Percentiles rank a stretch among this genome's conserved stretches.
Conservation (phyloP, 495 filamentous ascomycete species). For the Hypoxylon subgilvum region DNA sequence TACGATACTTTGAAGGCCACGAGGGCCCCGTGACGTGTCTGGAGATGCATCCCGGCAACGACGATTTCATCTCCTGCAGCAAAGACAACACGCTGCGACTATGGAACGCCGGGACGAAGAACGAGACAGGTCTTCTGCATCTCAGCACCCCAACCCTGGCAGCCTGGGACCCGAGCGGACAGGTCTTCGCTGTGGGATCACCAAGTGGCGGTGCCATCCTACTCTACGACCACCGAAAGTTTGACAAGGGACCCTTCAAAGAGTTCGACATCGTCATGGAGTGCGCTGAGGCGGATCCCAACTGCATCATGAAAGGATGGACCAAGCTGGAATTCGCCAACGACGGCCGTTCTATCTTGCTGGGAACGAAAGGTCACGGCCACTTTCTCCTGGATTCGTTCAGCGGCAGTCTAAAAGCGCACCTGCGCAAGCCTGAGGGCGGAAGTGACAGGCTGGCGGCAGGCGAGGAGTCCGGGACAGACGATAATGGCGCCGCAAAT, state of each 20-base stretch:
- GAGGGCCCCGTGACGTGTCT: constrained; percentile 80
- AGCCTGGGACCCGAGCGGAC: constrained; percentile 86
- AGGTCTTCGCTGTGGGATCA: constrained; percentile 87
- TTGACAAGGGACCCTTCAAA: constrained; percentile 85
- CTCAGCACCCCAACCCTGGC: constrained; percentile 79
- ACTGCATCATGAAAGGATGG: constrained; percentile 65
- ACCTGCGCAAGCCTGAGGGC: constrained; percentile 55
- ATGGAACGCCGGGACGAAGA: constrained; percentile 79
- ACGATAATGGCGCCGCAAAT: constrained; percentile 37
- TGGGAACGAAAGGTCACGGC: constrained; percentile 78
- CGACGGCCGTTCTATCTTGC: constrained; percentile 83
- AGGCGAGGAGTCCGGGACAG: constrained; percentile 48
- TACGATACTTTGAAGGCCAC: constrained; percentile 94
- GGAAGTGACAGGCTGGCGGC: constrained; percentile 54
- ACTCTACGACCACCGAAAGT: constrained; percentile 92
- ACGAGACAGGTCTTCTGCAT: constrained; percentile 75
- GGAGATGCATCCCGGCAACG: constrained; percentile 72
- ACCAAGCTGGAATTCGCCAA: constrained; percentile 91
- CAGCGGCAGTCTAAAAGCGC: constrained; percentile 73
- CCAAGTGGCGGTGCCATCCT: constrained; percentile 77
- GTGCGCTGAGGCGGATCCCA: constrained; percentile 41
- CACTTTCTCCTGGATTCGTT: constrained; percentile 94
- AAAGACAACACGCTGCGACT: constrained; percentile 86
- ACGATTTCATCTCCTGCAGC: constrained; percentile 89
- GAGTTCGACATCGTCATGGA: constrained; percentile 75